These are phyloP conservation scores for Tolypocladium paradoxum DNA, from an alignment of 2,329 filamentous ascomycete species.

Conservation along the genomic window DNA sequence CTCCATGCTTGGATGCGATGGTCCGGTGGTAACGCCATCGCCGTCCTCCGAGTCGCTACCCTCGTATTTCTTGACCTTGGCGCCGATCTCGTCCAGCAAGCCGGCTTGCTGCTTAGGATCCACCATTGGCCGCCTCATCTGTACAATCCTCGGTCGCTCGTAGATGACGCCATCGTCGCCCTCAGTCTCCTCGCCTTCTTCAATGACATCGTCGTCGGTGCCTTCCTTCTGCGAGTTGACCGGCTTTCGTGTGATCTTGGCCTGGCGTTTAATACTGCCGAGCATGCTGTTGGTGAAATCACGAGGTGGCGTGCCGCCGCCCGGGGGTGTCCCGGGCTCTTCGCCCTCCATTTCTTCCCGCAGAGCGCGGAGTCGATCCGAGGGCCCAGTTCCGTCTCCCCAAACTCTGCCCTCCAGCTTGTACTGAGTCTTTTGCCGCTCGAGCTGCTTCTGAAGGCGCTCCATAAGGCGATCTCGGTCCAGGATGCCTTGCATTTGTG, in stretches of 20 bases:
- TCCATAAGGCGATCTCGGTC: constrained; percentile 90
- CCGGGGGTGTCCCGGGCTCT: constrained; percentile 33
- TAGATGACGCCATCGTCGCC: constrained; percentile 51
- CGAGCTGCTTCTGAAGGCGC: constrained; percentile 86
- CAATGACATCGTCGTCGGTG: constrained; percentile 32
- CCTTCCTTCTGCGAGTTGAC: constrained; percentile 20
- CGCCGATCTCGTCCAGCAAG: constrained; percentile 58
- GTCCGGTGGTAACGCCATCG: constrained; percentile 58
- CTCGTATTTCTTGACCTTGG: constrained; percentile 63
- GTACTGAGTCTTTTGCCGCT: constrained; percentile 94
- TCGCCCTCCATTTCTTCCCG: constrained; percentile 86
- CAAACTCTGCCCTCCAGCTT: constrained; percentile 91
- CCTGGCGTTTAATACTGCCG: constrained; percentile 56
- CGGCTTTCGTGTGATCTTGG: constrained; percentile 45
- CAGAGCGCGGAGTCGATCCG: constrained; percentile 81
- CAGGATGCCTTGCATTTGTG: constrained; percentile 81
- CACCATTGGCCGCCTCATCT: constrained; percentile 61
- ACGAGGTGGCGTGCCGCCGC: constrained; percentile 39
- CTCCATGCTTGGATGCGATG: constrained; percentile 65
- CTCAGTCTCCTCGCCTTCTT: constrained; percentile 41
- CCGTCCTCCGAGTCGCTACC: constrained; percentile 62
- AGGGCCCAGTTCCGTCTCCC: constrained; percentile 72
- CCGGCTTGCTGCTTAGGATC: constrained; percentile 56
- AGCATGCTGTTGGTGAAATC: constrained; percentile 65
- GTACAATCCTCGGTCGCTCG: constrained; percentile 69